Percentiles rank a stretch among this genome's conserved stretches.
phyloP scores from a whole-genome alignment of 352 stramenopile genomes.

The Phytopythium cucurbitacearum region DNA sequence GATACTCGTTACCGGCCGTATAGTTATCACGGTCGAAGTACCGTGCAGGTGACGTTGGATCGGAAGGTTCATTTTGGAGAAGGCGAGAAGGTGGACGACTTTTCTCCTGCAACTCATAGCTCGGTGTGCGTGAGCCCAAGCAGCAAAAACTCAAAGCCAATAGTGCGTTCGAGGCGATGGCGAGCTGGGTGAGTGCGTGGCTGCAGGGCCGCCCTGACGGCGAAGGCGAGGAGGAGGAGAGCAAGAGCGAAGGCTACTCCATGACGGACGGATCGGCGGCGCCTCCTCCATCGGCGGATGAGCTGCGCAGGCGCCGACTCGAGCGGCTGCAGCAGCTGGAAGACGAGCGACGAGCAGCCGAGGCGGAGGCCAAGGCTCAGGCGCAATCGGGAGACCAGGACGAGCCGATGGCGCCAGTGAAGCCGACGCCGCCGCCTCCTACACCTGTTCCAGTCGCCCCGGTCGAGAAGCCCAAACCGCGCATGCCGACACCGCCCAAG shows the following conservation, averaged over 20 bases:
- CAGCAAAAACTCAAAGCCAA: too few species aligned
- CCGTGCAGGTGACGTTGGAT: too few species aligned
- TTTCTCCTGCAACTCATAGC: too few species aligned
- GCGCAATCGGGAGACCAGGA: neutral
- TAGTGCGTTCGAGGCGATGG: constrained; percentile 17
- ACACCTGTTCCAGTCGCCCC: neutral
- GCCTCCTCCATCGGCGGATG: constrained; percentile 29
- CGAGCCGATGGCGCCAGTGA: constrained; percentile 2
- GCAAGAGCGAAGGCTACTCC: constrained; percentile 17
- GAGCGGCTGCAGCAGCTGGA: constrained; percentile 67
- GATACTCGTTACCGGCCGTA: too few species aligned
- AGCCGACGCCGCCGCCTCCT: constrained; percentile 3
- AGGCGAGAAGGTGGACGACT: too few species aligned
- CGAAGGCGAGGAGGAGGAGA: constrained; percentile 29
- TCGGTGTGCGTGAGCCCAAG: too few species aligned
- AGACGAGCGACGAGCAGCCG: constrained; percentile 30
- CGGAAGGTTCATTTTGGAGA: too few species aligned
- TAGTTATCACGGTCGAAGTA: too few species aligned
- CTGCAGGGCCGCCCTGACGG: constrained; percentile 37
- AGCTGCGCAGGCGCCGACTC: constrained; percentile 39
- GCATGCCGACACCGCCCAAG: constrained; percentile 21
- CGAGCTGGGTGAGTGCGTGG: constrained; percentile 52
- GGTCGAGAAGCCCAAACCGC: constrained; percentile 5
- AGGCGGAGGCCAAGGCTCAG: constrained; percentile 5
- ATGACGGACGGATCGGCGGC: constrained; percentile 12